Percentiles rank a stretch among this genome's conserved stretches.
phyloP scores from a whole-genome alignment of 2,329 filamentous ascomycete species.

The Alternaria hordeiaustralica region DNA sequence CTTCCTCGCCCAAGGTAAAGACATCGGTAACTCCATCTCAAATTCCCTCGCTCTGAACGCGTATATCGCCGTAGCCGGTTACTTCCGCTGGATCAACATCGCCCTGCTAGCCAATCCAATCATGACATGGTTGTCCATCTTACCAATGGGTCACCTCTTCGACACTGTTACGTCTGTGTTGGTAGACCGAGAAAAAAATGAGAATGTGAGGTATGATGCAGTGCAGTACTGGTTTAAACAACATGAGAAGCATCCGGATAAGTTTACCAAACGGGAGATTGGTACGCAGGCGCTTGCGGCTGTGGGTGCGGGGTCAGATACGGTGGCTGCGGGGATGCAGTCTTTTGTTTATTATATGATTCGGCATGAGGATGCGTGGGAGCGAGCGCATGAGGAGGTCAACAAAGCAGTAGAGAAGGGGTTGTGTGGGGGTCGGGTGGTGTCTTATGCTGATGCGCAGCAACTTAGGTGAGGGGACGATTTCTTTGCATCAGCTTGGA shows the following conservation, averaged over 20 bases:
- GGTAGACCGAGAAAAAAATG: constrained; percentile 41
- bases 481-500: too few species aligned
- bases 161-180: constrained; percentile 46
- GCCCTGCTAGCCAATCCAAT: constrained; percentile 47
- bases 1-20: constrained; percentile 27
- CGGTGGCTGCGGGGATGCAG: constrained; percentile 44
- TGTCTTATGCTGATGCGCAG: constrained; percentile 2
- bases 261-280: constrained; percentile 44
- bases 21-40: constrained; percentile 48
- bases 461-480: background rate
- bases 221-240: constrained; percentile 47
- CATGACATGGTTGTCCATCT: constrained; percentile 44
- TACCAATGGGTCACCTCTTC: constrained; percentile 49
- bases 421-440: background rate
- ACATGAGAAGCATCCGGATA: constrained; percentile 43
- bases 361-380: constrained; percentile 18
- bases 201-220: constrained; percentile 44
- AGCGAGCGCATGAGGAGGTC: constrained; percentile 13
- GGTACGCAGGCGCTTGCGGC: constrained; percentile 44
- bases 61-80: constrained; percentile 1
- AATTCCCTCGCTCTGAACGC: constrained; percentile 20
- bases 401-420: background rate
- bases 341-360: constrained; percentile 49
- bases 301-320: constrained; percentile 50
- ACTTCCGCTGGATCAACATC: constrained; percentile 19